phyloP scores from a whole-genome alignment of 1,284 basidiomycete genomes.

The Puccinia novopanici region DNA sequence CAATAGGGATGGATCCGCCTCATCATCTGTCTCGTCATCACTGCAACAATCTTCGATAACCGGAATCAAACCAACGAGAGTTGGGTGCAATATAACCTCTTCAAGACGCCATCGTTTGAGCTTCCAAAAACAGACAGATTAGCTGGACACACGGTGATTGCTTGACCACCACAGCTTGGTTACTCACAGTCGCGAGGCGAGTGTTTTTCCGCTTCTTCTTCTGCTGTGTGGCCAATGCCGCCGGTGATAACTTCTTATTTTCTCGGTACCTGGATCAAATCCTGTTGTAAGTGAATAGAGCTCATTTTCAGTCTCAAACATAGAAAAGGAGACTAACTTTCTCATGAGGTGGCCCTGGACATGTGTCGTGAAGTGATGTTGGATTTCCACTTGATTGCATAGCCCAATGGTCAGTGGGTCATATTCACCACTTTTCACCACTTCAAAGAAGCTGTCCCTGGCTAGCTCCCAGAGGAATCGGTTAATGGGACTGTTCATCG shows the following conservation, averaged over 20 bases:
- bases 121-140: neutral
- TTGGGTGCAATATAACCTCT: neutral
- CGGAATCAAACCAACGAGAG: neutral
- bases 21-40: conserved; percentile 29
- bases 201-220: no score
- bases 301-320: neutral
- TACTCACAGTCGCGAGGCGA: neutral
- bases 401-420: neutral
- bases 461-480: no score
- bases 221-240: no score
- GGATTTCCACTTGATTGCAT: neutral
- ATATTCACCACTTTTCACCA: conserved; percentile 28
- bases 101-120: neutral
- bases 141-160: neutral
- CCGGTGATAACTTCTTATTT: no score
- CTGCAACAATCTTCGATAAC: neutral
- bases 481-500: no score
- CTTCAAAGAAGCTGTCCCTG: no score
- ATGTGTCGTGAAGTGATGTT: neutral
- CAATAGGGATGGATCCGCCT: neutral
- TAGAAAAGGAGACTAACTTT: neutral
- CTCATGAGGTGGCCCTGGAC: neutral
- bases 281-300: neutral
- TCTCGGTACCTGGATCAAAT: neutral
- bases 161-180: neutral